Percentiles rank a stretch among this genome's conserved stretches.
These are phyloP conservation scores for Blastobotrys buckinghamii DNA, from an alignment of 1,139 yeast species.

Conservation along the genomic window DNA sequence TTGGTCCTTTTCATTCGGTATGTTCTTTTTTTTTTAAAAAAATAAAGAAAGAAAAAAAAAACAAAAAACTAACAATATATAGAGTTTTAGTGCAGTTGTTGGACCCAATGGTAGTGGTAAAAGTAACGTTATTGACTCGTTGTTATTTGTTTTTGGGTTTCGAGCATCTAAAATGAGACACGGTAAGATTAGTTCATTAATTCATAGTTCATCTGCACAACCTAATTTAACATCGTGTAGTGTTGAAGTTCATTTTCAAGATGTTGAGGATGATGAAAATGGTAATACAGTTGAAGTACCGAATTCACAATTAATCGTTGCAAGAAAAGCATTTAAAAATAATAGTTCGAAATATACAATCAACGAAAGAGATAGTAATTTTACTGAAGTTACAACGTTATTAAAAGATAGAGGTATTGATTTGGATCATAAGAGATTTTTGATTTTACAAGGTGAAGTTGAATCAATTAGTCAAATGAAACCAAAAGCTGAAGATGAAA, in stretches of 20 bases:
- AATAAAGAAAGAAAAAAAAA: background rate
- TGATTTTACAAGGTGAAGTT: slow-evolving; percentile 96
- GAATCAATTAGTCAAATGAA: slow-evolving; percentile 99
- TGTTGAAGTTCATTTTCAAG: slow-evolving; percentile 88
- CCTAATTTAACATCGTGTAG: slow-evolving; percentile 69
- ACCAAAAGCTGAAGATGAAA: slow-evolving; percentile 88
- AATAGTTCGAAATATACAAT: slow-evolving; percentile 77
- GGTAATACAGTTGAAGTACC: slow-evolving; percentile 42
- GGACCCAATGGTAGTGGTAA: slow-evolving; percentile 99
- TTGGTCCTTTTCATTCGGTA: slow-evolving; percentile 80
- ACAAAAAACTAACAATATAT: slow-evolving; percentile 9
- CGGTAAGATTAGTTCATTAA: slow-evolving; percentile 81
- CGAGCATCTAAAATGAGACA: slow-evolving; percentile 97
- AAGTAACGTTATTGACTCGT: slow-evolving; percentile 93
- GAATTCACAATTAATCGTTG: slow-evolving; percentile 57
- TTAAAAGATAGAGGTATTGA: slow-evolving; percentile 86
- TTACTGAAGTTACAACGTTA: slow-evolving; percentile 71
- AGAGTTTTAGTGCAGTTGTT: slow-evolving; percentile 92
- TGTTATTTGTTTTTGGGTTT: slow-evolving; percentile 94
- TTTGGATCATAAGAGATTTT: slow-evolving; percentile 87
- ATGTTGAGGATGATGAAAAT: slow-evolving; percentile 60
- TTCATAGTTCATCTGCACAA: slow-evolving; percentile 73
- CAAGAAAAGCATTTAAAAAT: slow-evolving; percentile 72
- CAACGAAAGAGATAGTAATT: slow-evolving; percentile 62
- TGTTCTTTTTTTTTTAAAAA: slow-evolving; percentile 14